Base-by-base conservation (phyloP, 2,329 filamentous ascomycete genomes). In the Rhinocladiella similis region DNA sequence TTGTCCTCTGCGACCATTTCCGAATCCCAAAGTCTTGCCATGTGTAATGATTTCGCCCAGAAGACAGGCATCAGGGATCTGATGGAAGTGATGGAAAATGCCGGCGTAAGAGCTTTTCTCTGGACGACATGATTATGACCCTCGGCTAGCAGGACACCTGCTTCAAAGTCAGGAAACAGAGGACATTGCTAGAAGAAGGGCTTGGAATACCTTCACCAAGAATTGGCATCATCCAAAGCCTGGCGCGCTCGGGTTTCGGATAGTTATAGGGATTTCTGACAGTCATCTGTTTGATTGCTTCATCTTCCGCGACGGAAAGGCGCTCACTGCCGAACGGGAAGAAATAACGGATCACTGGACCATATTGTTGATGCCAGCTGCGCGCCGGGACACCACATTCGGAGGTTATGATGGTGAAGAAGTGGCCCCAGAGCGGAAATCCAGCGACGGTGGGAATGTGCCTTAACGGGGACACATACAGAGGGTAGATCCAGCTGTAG, bases 391-490 rank as follows among this genome's bases (percentile, higher is more conserved):
- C 66, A 50, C 75, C 75, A 47, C 71, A 72, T 60, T 78, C 75
- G 46, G 69, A 66, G 13, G 66, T 68, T 56, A 77, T 73, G 60
- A 78, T 74, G 14, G 67, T 66, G 47, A 75, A 68, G 62, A 77
- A 73, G 42, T 77, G 74, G 1, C 75, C 74, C 71, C 72, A 76
- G 18, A 77, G 70, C 47, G 75, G 76, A 38, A 55, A 55, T 22
- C 53, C 53, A 13, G 53, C 45, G 5, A 83, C 80, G 10, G 74
- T 71, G 3, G 83, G 84, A 36, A 88, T 68, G 63, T 83, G 72
- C 58, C 81, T 77, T 47, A 87, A 64, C 1, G 83, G 83, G 33
- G 78, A 84, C 55, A 87, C 72, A 58, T 77, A 81, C 33, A 75
- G 70, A 1, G 84, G 85, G 64, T 84, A 86, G 39, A 88, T 62